Evolutionary conservation across 805 yeast genomes (phyloP), one percentile per base, ranked within the genome.

Genomic region (Candida stauntonica): DNA sequence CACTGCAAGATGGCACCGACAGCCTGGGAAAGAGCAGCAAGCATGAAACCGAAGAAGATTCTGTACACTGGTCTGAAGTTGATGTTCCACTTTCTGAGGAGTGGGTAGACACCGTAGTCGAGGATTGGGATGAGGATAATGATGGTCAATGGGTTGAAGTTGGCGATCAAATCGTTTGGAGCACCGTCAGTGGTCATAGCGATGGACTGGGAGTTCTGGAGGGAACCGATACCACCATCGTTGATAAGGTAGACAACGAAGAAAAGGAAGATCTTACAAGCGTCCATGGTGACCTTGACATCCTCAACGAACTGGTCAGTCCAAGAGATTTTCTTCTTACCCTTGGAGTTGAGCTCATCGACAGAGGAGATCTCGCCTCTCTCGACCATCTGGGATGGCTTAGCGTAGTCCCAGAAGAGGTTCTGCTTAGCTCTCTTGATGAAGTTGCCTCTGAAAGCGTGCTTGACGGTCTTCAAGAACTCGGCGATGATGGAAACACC

Each of bases 131-230:
- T 81, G 60, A 82, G 79, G n/a, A 85, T 66, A 50, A 85, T 81
- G 50, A 85, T 73, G 28, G 86, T 80, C 51, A 85, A 65, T 20
- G 93, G 83, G 61, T 85, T 82, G 50, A 85, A 73, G 55, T 78
- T 81, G 62, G 79, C 82, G 67, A 84, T 73, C 51, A 84, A 68
- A 68, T 84, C 94, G 57, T 85, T 85, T 48, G 94, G 93, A 50
- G 84, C 70, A 29, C 86, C 84, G 58, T 84, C 87, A 38, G 74
- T 66, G 51, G 81, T 76, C 86, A 83, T 79, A 48, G 73, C 69
- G 41, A 79, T 84, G 31, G 89, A 87, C 58, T 81, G 87, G 6
- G 57, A 52, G 38, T 47, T 52, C 33, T 51, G 50, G 24, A 52
- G 42, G 28, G 45, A 38, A 29, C 86, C 73, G 42, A 81, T 73